Base-by-base conservation (phyloP, 2,329 filamentous ascomycete species). In the Cladosporium sp. region DNA sequence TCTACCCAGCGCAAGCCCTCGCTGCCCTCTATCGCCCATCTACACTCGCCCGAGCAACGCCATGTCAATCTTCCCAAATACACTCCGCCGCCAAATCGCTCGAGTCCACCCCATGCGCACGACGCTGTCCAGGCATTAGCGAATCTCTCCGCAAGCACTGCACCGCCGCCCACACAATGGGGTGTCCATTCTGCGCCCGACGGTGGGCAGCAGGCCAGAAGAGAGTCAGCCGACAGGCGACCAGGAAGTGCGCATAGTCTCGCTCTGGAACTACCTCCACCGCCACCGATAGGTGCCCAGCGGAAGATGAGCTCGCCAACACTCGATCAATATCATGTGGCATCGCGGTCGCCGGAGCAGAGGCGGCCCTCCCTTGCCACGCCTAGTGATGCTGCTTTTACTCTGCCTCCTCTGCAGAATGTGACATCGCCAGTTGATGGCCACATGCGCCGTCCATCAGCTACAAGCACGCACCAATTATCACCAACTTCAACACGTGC, bases 301-400 rank as follows among this genome's bases (percentile, higher is more conserved):
- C 69, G 72, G 22, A 74, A 68, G 60, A 66, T 67, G 64, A 68
- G 70, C 66, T 79, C 77, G 25, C 77, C 78, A 4, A 76, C 77
- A 2, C 72, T 80, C 45, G 75, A 79, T 22, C 76, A 78, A 49
- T 79, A 79, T 64, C 76, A 77, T 61, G 73, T 78, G 62, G 71
- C 72, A 45, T 76, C 76, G 39, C 70, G 70, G 38, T 79, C 76
- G 49, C 77, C 77, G 40, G 75, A 78, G 60, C 73, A 75, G 63
- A 70, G 72, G 55, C 61, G 68, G n/a, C 28, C 61, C 11, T 70
- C 76, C 66, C 63, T 76, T 65, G 54, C 65, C 68, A 61, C 67
- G 67, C 61, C 66, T 63, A 36, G 65, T 66, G 58, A 68, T 66
- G 38, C 73, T 61, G 60, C 69, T 68, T 56, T 73, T 68, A 60